Conservation (phyloP, 192 early-diverging fungal species). For the Rhizoclosmatium globosum region DNA sequence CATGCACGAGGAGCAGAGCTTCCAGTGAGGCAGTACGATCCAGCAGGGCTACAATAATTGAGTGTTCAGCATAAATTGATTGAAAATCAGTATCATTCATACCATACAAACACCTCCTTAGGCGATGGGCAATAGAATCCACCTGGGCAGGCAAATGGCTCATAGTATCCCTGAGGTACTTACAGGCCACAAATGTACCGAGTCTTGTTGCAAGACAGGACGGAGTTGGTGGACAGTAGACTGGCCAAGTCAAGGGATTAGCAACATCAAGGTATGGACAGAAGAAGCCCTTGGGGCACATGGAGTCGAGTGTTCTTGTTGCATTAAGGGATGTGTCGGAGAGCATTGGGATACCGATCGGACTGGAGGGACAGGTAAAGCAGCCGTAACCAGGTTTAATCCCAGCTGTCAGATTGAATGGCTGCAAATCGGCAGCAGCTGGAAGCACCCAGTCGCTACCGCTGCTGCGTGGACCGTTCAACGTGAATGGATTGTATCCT, state of each 20-base stretch:
- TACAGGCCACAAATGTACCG: neutral
- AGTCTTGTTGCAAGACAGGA: constrained; percentile 8
- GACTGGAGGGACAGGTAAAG: neutral
- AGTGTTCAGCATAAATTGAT: neutral
- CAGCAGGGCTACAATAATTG: neutral
- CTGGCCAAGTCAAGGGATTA: constrained; percentile 25
- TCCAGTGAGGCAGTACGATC: constrained; percentile 26
- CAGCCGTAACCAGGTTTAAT: constrained; percentile 28
- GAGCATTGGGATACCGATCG: constrained; percentile 22
- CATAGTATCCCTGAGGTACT: constrained; percentile 42
- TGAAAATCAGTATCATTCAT: neutral
- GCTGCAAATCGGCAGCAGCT: neutral
- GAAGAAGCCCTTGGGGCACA: constrained; percentile 37
- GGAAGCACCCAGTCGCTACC: constrained; percentile 29
- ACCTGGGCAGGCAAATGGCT: constrained; percentile 47
- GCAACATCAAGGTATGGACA: constrained; percentile 24
- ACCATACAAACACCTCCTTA: neutral
- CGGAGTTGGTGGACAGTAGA: constrained; percentile 18
- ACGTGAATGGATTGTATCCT: constrained; percentile 18
- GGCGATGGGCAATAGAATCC: constrained; percentile 50
- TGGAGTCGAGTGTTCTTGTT: neutral
- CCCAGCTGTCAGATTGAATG: neutral
- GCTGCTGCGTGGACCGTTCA: neutral
- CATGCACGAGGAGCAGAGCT: constrained; percentile 27
- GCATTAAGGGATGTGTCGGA: neutral